Conservation (phyloP, 2,329 filamentous ascomycete genomes). For the Penicillium paneum region DNA sequence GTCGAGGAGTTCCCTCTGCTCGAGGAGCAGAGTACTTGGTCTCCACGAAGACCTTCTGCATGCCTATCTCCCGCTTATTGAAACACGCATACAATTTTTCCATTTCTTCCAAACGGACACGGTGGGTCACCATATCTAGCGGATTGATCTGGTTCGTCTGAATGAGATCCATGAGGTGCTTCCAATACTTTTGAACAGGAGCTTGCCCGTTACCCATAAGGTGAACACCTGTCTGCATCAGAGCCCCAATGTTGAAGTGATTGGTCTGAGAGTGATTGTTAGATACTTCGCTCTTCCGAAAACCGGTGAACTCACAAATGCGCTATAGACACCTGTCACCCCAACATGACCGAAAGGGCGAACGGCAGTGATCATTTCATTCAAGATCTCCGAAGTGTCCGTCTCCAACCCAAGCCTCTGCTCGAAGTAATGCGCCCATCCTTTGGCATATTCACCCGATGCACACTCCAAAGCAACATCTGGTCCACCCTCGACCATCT, state of each 20-base stretch:
- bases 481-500: conserved; percentile 69
- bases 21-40: conserved; percentile 57
- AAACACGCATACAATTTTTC: conserved; percentile 65
- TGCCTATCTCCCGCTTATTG: conserved; percentile 53
- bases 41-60: conserved; percentile 77
- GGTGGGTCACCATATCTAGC: conserved; percentile 75
- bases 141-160: conserved; percentile 68
- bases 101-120: conserved; percentile 70
- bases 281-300: not conserved
- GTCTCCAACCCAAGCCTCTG: conserved; percentile 68
- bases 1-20: conserved; percentile 48
- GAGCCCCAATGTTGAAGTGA: conserved; percentile 76
- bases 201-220: conserved; percentile 68
- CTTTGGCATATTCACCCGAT: conserved; percentile 61
- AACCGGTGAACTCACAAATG: conserved; percentile 48
- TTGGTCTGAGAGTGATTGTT: conserved; percentile 55
- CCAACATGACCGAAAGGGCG: conserved; percentile 64
- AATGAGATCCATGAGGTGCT: conserved; percentile 68
- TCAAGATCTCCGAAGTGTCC: conserved; percentile 67
- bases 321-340: conserved; percentile 69
- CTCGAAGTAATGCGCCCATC: conserved; percentile 61
- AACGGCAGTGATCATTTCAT: conserved; percentile 54
- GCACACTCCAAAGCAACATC: conserved; percentile 71
- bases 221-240: conserved; percentile 84
- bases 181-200: conserved; percentile 81